Conservation (phyloP, 1,284 basidiomycete species). For the Phaffia rhodozyma region DNA sequence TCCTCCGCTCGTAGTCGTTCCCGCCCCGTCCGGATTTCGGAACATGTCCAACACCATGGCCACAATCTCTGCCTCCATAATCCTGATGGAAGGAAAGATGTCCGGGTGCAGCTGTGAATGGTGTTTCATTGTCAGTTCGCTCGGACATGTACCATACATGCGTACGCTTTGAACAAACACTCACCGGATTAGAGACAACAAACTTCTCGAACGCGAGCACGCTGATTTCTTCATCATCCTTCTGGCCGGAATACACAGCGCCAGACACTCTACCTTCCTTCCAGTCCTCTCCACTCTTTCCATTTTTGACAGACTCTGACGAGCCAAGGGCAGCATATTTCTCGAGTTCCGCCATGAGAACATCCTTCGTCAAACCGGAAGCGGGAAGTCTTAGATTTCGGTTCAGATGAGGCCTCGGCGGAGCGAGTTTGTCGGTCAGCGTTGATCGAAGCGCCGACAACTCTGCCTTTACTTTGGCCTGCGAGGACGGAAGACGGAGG, state of each 20-base stretch:
- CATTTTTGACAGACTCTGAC: conserved; percentile 50
- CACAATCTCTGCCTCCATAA: conserved; percentile 97
- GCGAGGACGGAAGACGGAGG: conserved; percentile 56
- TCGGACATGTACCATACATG: background rate
- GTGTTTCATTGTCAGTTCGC: background rate
- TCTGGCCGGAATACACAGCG: conserved; percentile 82
- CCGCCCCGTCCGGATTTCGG: conserved; percentile 71
- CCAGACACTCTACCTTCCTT: conserved; percentile 68
- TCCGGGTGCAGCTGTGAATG: conserved; percentile 49
- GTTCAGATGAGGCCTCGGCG: conserved; percentile 17
- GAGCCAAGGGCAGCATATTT: conserved; percentile 34
- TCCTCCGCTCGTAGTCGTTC: conserved; percentile 86
- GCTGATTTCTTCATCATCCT: conserved; percentile 51
- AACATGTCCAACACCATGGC: conserved; percentile 59
- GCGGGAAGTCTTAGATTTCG: conserved; percentile 17
- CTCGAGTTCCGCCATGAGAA: conserved; percentile 55
- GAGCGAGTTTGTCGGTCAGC: conserved; percentile 19
- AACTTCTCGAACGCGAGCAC: conserved; percentile 41
- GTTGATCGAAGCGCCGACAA: conserved; percentile 41
- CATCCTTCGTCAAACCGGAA: conserved; percentile 40
- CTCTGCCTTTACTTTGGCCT: conserved; percentile 54
- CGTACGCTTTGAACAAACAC: too few relatives aligned
- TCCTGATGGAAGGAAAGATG: conserved; percentile 63
- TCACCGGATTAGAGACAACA: conserved; percentile 40
- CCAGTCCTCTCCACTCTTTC: conserved; percentile 59